A percentile compares a stretch with the other conserved stretches of the same genome.
Conservation (phyloP, 2,329 filamentous ascomycete genomes). For the Albifimbria verrucaria region DNA sequence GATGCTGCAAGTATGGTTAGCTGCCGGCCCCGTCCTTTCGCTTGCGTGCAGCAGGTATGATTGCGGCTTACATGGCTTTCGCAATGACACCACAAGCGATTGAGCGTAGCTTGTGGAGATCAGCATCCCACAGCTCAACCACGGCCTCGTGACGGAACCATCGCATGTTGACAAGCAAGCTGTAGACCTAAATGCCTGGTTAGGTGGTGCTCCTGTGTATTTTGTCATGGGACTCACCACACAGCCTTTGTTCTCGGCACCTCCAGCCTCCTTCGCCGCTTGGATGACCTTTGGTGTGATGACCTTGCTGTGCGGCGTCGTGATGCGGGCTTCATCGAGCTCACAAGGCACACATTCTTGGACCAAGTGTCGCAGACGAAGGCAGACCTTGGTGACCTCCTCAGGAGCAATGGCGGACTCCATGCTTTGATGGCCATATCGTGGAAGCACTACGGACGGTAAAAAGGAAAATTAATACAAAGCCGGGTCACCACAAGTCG, state of each 20-base stretch:
- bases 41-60: too few species aligned
- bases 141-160: slow-evolving; percentile 78
- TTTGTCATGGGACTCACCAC: slow-evolving; percentile 46
- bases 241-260: slow-evolving; percentile 69
- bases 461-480: too few species aligned
- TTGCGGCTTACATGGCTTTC: slow-evolving; percentile 61
- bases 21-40: background rate
- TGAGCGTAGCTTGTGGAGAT: slow-evolving; percentile 75
- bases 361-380: slow-evolving; percentile 86
- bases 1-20: slow-evolving; percentile 53
- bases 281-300: slow-evolving; percentile 77
- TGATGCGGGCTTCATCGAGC: slow-evolving; percentile 72
- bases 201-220: too few species aligned
- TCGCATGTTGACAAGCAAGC: slow-evolving; percentile 66
- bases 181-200: slow-evolving; percentile 52
- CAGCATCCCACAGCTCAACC: slow-evolving; percentile 88
- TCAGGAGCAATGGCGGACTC: slow-evolving; percentile 68
- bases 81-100: slow-evolving; percentile 88
- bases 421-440: slow-evolving; percentile 53
- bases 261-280: slow-evolving; percentile 79
- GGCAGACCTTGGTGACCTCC: slow-evolving; percentile 84
- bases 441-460: slow-evolving; percentile 61
- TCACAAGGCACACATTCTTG: slow-evolving; percentile 90
- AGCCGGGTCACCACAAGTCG: too few species aligned
- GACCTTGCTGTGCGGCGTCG: slow-evolving; percentile 76